Percentiles rank a stretch among this genome's conserved stretches.
These are phyloP conservation scores for Fraxinus platypoda DNA, from an alignment of 305 asterid species.

Conservation along the genomic window DNA sequence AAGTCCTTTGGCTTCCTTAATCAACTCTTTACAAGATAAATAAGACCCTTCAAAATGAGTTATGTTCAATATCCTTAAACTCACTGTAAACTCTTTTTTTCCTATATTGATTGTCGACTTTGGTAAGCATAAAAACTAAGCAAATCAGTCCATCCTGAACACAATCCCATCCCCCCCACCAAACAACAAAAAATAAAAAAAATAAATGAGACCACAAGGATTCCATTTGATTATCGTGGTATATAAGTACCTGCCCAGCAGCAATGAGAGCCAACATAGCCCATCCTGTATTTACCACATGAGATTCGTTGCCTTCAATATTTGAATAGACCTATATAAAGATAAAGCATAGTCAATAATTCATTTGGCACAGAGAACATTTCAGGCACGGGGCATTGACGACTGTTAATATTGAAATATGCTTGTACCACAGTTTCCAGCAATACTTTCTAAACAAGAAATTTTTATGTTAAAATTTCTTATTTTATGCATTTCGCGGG, in stretches of 20 bases:
- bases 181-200: not conserved
- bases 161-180: not conserved
- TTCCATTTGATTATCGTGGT: not conserved
- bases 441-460: not conserved
- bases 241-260: slow-evolving; percentile 75
- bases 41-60: not conserved
- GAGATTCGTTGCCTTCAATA: slow-evolving; percentile 53
- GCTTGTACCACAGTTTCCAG: not conserved
- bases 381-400: not conserved
- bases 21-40: not conserved
- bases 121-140: slow-evolving; percentile 11
- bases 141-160: not conserved
- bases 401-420: not conserved
- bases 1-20: not conserved
- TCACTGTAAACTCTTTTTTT: not conserved
- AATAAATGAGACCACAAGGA: not conserved
- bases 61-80: not conserved
- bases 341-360: slow-evolving; percentile 4
- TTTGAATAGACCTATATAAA: slow-evolving; percentile 69
- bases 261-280: slow-evolving; percentile 74
- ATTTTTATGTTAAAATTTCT: not conserved
- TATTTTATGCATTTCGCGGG: not conserved
- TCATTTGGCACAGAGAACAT: not conserved
- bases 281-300: slow-evolving; percentile 53
- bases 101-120: not conserved